phyloP scores from a whole-genome alignment of 2,329 filamentous ascomycete species.

The Xylariaceae sp. region DNA sequence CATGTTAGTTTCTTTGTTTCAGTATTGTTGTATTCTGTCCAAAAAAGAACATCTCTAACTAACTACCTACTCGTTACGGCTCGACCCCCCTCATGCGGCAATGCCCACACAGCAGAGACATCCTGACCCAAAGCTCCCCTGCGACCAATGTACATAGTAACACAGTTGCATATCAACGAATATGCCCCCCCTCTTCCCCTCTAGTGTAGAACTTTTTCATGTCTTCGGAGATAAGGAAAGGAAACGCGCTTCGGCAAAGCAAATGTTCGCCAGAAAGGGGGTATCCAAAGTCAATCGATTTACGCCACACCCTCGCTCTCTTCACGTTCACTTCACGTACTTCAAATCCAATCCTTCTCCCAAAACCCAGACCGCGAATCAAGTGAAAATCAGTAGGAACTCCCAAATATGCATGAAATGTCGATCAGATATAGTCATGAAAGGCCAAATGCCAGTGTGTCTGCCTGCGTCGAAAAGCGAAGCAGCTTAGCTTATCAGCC shows the following conservation, averaged over 20 bases:
- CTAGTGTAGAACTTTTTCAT: background rate
- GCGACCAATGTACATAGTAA: background rate
- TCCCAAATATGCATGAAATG: slow-evolving; percentile 19
- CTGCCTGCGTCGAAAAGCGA: background rate
- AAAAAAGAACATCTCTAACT: too few relatives aligned
- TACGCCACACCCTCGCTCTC: slow-evolving; percentile 8
- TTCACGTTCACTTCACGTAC: background rate
- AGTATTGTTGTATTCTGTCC: too few relatives aligned
- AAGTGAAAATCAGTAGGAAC: slow-evolving; percentile 13
- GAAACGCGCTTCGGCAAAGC: background rate
- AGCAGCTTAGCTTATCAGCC: slow-evolving; percentile 6
- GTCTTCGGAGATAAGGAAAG: background rate
- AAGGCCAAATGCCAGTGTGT: slow-evolving; percentile 15
- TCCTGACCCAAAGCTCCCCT: background rate
- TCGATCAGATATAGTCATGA: slow-evolving; percentile 9
- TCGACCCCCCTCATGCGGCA: too few relatives aligned
- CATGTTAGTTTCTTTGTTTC: too few relatives aligned
- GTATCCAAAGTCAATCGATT: slow-evolving; percentile 20
- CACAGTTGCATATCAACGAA: background rate
- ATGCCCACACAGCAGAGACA: too few relatives aligned
- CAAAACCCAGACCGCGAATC: slow-evolving; percentile 2
- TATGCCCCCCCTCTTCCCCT: background rate
- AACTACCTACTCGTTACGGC: too few relatives aligned
- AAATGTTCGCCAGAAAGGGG: slow-evolving; percentile 11
- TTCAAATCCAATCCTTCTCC: background rate